Percentiles rank a stretch among this genome's conserved stretches.
Evolutionary conservation across 768 basidiomycete species (phyloP).

Genomic region (Paxillus involutus): DNA sequence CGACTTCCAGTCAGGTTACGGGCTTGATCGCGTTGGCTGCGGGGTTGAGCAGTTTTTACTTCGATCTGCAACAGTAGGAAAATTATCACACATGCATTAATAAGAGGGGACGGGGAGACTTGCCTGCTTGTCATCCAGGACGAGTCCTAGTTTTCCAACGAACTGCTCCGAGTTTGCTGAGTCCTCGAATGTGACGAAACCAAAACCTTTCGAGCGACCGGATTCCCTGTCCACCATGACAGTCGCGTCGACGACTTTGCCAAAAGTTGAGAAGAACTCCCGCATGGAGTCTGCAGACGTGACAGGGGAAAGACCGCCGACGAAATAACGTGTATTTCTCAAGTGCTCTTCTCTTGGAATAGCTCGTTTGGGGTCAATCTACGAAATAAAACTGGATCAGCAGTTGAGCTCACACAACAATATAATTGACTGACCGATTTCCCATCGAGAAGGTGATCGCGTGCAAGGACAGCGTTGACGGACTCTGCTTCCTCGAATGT

Average conservation of each 20-base stretch:
- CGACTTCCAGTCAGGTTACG: slow-evolving; percentile 30
- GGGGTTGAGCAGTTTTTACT: slow-evolving; percentile 78
- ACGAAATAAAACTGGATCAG: slow-evolving; percentile 2
- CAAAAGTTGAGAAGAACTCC: slow-evolving; percentile 68
- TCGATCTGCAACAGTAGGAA: slow-evolving; percentile 56
- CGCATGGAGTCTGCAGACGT: slow-evolving; percentile 74
- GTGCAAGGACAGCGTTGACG: slow-evolving; percentile 63
- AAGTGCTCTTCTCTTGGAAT: slow-evolving; percentile 82
- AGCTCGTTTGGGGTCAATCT: slow-evolving; percentile 90
- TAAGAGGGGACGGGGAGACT: slow-evolving; percentile 15
- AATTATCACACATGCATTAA: not conserved
- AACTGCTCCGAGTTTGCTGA: slow-evolving; percentile 61
- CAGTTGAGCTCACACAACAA: not conserved
- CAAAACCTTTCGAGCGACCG: slow-evolving; percentile 77
- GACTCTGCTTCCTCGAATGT: slow-evolving; percentile 71
- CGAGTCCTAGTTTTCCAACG: slow-evolving; percentile 63
- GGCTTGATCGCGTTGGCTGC: slow-evolving; percentile 60
- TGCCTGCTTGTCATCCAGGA: slow-evolving; percentile 78
- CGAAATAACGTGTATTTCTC: slow-evolving; percentile 76
- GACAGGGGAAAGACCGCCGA: slow-evolving; percentile 68
- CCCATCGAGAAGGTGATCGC: slow-evolving; percentile 73
- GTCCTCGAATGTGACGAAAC: slow-evolving; percentile 81
- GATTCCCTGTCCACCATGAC: slow-evolving; percentile 85
- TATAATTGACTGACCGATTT: slow-evolving; percentile 55
- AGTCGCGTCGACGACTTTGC: slow-evolving; percentile 80